phyloP scores from a whole-genome alignment of 805 yeast species.

The Candida quercuum region DNA sequence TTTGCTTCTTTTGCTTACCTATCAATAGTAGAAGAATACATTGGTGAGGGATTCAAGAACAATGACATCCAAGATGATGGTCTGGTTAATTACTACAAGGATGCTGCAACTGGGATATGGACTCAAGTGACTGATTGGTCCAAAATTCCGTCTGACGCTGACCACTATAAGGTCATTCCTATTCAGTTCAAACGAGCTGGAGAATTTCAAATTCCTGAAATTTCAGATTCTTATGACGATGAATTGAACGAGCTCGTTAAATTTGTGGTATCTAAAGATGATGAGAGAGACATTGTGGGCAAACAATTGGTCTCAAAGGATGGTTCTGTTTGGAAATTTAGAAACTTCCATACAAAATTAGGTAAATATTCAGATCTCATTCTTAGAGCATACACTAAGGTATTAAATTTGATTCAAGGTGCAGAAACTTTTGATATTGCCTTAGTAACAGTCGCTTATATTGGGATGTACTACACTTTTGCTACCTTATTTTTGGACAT shows the following conservation, averaged over 20 bases:
- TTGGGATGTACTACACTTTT: slow-evolving; percentile 84
- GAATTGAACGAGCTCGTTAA: slow-evolving; percentile 38
- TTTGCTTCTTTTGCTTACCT: slow-evolving; percentile 79
- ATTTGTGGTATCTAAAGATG: slow-evolving; percentile 29
- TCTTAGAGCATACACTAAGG: slow-evolving; percentile 32
- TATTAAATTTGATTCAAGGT: slow-evolving; percentile 46
- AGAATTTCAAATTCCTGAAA: slow-evolving; percentile 34
- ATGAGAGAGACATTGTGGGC: slow-evolving; percentile 7
- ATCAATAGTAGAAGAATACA: slow-evolving; percentile 62
- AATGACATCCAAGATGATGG: slow-evolving; percentile 24
- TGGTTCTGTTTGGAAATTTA: slow-evolving; percentile 55
- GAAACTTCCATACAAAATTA: slow-evolving; percentile 47
- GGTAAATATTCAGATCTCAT: slow-evolving; percentile 52
- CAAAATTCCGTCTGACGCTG: slow-evolving; percentile 30
- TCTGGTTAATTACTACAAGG: slow-evolving; percentile 27
- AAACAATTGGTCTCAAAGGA: slow-evolving; percentile 24
- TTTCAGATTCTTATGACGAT: slow-evolving; percentile 35
- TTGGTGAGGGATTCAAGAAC: slow-evolving; percentile 28
- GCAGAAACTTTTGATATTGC: slow-evolving; percentile 86
- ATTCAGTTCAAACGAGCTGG: slow-evolving; percentile 48
- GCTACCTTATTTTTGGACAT: slow-evolving; percentile 69
- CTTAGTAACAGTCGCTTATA: slow-evolving; percentile 72
- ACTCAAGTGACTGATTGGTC: slow-evolving; percentile 37
- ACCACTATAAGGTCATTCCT: slow-evolving; percentile 47
- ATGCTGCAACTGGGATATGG: slow-evolving; percentile 38